A percentile compares a stretch with the other conserved stretches of the same genome.
Conservation (phyloP, 2,329 filamentous ascomycete genomes). For the Rhinocladiella similis region DNA sequence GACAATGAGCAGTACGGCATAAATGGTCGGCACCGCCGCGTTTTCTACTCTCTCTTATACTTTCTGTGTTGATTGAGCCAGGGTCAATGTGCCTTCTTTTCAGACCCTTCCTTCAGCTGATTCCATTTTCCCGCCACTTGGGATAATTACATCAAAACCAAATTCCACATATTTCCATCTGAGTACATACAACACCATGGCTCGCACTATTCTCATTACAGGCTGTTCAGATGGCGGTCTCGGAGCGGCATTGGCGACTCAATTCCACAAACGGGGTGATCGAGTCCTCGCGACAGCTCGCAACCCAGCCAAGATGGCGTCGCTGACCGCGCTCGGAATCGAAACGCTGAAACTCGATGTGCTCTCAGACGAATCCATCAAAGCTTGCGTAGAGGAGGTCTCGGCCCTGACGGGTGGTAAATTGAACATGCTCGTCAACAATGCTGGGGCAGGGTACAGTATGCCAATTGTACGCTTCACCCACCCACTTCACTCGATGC, state of each 20-base stretch:
- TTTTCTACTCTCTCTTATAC: no score
- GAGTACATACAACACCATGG: neutral
- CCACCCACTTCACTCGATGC: neutral
- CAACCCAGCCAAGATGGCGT: conserved; percentile 35
- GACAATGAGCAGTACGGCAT: no score
- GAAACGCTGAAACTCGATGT: conserved; percentile 37
- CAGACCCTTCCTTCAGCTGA: no score
- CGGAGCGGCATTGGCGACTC: conserved; percentile 58
- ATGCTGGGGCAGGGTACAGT: conserved; percentile 39
- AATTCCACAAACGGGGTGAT: conserved; percentile 55
- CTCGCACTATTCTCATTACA: conserved; percentile 27
- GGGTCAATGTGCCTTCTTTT: no score
- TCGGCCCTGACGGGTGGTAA: conserved; percentile 20
- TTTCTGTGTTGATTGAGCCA: no score
- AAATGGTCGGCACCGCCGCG: no score
- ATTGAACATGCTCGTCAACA: conserved; percentile 46
- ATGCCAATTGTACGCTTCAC: conserved; percentile 33
- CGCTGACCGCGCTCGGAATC: conserved; percentile 27
- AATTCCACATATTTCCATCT: no score
- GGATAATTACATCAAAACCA: no score
- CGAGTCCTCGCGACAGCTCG: conserved; percentile 56
- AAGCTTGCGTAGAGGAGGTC: conserved; percentile 25
- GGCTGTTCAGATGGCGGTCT: conserved; percentile 57
- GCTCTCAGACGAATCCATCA: conserved; percentile 33
- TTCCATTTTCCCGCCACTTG: no score